Percentiles rank a stretch among this genome's conserved stretches.
Conservation (phyloP, 352 stramenopile species). For the Elongisporangium senticosum region DNA sequence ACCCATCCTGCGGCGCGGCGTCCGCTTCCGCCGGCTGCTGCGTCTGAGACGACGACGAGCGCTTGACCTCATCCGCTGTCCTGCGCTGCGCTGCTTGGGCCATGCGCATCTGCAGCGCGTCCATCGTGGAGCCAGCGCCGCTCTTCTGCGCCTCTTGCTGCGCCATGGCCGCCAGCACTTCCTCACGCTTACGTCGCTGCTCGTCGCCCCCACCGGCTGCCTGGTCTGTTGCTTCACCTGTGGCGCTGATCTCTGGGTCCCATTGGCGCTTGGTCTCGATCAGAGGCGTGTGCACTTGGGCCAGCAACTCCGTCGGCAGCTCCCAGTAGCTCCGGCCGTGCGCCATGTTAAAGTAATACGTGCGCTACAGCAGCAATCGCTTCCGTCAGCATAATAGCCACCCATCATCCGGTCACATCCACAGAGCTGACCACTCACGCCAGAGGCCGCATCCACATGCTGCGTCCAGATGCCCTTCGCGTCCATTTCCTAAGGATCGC, state of each 20-base stretch:
- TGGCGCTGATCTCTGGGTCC: slow-evolving; percentile 26
- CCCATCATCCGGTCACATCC: background rate
- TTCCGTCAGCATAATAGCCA: background rate
- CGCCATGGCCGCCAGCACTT: slow-evolving; percentile 32
- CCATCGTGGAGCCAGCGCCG: slow-evolving; percentile 7
- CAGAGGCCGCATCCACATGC: slow-evolving; percentile 49
- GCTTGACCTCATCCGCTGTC: slow-evolving; percentile 40
- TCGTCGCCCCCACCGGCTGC: slow-evolving; percentile 18
- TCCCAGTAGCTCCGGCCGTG: slow-evolving; percentile 73
- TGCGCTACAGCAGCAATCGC: slow-evolving; percentile 29
- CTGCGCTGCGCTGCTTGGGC: slow-evolving; percentile 46
- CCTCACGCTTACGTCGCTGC: slow-evolving; percentile 30
- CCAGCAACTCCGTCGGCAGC: slow-evolving; percentile 41
- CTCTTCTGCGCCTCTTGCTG: slow-evolving; percentile 8
- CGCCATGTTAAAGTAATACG: slow-evolving; percentile 79
- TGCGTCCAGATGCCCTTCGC: slow-evolving; percentile 62
- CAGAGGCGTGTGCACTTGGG: slow-evolving; percentile 40
- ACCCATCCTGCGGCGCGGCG: slow-evolving; percentile 32
- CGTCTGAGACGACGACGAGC: slow-evolving; percentile 1
- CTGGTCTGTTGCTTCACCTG: slow-evolving; percentile 18
- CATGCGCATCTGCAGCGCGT: slow-evolving; percentile 57
- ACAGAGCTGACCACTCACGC: slow-evolving; percentile 22
- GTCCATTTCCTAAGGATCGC: slow-evolving; percentile 17
- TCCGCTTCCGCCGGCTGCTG: slow-evolving; percentile 5
- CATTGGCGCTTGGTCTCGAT: slow-evolving; percentile 44